Evolutionary conservation across 306 rosid genomes (phyloP).

Genomic region (Dryas alaskensis): DNA sequence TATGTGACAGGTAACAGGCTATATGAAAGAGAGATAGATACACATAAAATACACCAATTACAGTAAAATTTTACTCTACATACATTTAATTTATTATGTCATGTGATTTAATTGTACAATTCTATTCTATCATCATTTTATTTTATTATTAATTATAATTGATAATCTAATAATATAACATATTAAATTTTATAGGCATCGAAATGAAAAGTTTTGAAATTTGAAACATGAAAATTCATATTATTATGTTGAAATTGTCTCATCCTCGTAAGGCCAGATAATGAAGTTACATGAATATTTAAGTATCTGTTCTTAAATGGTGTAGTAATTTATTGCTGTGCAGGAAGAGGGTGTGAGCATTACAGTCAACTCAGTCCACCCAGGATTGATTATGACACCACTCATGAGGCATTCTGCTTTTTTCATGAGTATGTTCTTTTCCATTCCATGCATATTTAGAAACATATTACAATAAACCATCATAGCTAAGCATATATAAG

Average conservation of each 20-base stretch:
- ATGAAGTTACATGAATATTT: neutral
- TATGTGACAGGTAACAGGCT: too few species aligned
- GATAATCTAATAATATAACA: too few species aligned
- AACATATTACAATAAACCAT: too few species aligned
- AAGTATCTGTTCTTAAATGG: neutral
- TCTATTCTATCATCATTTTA: too few species aligned
- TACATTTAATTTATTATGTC: too few species aligned
- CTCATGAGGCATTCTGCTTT: conserved; percentile 83
- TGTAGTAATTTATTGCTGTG: neutral
- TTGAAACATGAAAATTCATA: neutral
- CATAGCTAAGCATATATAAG: too few species aligned
- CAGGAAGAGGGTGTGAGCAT: conserved; percentile 87
- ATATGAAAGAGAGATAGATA: too few species aligned
- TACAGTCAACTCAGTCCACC: conserved; percentile 79
- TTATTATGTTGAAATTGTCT: neutral
- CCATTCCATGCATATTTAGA: neutral
- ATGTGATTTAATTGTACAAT: too few species aligned
- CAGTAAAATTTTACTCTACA: too few species aligned
- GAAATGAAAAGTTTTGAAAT: neutral
- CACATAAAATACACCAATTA: too few species aligned
- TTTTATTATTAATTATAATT: too few species aligned
- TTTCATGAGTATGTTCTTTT: conserved; percentile 55
- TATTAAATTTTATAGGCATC: too few species aligned
- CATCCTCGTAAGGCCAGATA: neutral
- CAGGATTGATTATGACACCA: conserved; percentile 90